phyloP scores from a whole-genome alignment of 768 basidiomycete species.

The Rhodotorula taiwanensis region DNA sequence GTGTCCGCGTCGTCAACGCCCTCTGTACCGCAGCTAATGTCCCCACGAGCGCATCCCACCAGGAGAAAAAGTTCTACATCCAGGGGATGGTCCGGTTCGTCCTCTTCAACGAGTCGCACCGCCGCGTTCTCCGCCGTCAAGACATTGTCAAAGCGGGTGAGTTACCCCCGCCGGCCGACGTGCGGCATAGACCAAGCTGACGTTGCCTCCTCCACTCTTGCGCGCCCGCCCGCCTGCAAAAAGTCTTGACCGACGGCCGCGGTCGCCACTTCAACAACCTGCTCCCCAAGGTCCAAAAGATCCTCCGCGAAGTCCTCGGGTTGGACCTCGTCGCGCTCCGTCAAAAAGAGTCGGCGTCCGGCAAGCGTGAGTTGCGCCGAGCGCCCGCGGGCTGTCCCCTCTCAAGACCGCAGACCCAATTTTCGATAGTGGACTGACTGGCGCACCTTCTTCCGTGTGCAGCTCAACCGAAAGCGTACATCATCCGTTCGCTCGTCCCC shows the following conservation, averaged over 20 bases:
- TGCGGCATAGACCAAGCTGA: not conserved
- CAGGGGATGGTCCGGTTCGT: conserved; percentile 70
- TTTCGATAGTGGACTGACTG: not conserved
- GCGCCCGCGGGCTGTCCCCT: not conserved
- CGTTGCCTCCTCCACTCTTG: too few relatives aligned
- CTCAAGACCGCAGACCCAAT: too few relatives aligned
- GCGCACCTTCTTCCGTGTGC: conserved; percentile 27
- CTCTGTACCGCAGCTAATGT: too few relatives aligned
- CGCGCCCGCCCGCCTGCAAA: not conserved
- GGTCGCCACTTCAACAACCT: conserved; percentile 61
- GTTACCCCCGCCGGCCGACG: not conserved
- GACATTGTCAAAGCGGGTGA: conserved; percentile 79
- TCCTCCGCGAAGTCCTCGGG: conserved; percentile 62
- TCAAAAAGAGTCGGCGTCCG: conserved; percentile 47
- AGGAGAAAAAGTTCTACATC: conserved; percentile 64
- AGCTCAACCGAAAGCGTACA: conserved; percentile 68
- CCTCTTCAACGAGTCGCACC: conserved; percentile 68
- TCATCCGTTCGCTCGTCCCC: conserved; percentile 69
- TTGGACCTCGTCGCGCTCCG: conserved; percentile 79
- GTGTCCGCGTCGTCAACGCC: not conserved
- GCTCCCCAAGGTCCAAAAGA: conserved; percentile 58
- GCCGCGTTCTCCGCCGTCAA: conserved; percentile 63
- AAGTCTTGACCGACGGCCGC: conserved; percentile 51
- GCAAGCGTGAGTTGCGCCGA: conserved; percentile 25
- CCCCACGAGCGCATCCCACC: not conserved